Conservation (phyloP, 2,329 filamentous ascomycete species). For the Plenodomus tracheiphilus region DNA sequence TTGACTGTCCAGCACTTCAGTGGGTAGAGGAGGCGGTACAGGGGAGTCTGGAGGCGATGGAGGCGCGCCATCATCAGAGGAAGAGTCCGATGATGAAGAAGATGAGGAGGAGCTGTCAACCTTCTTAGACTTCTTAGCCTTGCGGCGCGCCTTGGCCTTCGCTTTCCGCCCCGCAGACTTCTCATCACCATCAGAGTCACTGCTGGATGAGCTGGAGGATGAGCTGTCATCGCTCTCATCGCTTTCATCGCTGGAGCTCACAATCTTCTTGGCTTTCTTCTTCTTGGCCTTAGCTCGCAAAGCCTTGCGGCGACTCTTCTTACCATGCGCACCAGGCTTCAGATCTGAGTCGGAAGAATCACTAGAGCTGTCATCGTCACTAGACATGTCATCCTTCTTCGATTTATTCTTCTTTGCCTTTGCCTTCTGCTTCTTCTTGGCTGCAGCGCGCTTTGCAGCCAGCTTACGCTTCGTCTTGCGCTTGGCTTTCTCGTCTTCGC, state of each 20-base stretch:
- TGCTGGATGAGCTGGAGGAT: conserved; percentile 18
- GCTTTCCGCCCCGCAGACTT: conserved; percentile 17
- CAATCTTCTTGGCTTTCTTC: conserved; percentile 25
- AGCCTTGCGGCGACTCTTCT: conserved; percentile 17
- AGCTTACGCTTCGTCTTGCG: conserved; percentile 24
- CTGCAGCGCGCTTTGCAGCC: conserved; percentile 12
- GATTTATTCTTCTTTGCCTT: conserved; percentile 28
- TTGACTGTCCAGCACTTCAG: conserved; percentile 10
- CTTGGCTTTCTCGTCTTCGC: conserved; percentile 27
- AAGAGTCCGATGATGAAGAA: conserved; percentile 6
- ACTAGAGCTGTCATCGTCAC: conserved; percentile 19
- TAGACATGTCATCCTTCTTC: conserved; percentile 21
- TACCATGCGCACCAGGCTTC: conserved; percentile 12
- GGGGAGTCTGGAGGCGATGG: neutral
- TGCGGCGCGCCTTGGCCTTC: conserved; percentile 24
- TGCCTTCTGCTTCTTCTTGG: conserved; percentile 24
- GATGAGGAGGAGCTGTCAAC: conserved; percentile 6
- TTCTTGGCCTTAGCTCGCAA: conserved; percentile 26
- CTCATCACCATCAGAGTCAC: conserved; percentile 18
- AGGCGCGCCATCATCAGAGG: neutral
- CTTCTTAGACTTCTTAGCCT: conserved; percentile 16
- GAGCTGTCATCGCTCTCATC: conserved; percentile 16
- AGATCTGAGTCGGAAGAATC: conserved; percentile 22
- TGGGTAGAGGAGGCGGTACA: neutral
- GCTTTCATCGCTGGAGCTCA: conserved; percentile 22